phyloP scores from a whole-genome alignment of 257 asterid species.

The Nemophila menziesii region DNA sequence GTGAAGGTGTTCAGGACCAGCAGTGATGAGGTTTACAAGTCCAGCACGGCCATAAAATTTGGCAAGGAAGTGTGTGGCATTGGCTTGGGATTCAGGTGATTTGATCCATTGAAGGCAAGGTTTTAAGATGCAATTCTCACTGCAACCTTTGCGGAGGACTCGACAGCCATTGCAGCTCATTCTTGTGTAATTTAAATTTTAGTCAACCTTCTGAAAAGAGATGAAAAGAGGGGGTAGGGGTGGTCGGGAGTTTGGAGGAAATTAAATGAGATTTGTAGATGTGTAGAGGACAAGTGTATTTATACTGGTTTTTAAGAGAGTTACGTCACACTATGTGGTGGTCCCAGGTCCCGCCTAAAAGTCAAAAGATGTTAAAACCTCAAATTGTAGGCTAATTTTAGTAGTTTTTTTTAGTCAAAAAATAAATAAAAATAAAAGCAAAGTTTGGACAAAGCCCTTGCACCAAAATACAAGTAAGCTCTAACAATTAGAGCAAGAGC shows the following conservation, averaged over 20 bases:
- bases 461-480: too few relatives aligned
- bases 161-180: conserved; percentile 92
- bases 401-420: too few relatives aligned
- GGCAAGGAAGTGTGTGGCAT: conserved; percentile 79
- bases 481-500: too few relatives aligned
- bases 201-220: neutral
- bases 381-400: too few relatives aligned
- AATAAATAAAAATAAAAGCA: too few relatives aligned
- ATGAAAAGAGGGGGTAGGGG: neutral
- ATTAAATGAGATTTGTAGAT: neutral
- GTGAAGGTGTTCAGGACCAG: conserved; percentile 53
- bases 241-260: neutral
- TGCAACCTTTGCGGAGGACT: conserved; percentile 77
- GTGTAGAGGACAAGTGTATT: conserved; percentile 7
- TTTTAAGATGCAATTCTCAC: conserved; percentile 39
- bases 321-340: conserved; percentile 11
- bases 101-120: conserved; percentile 63
- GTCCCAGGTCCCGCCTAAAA: too few relatives aligned
- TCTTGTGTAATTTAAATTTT: conserved; percentile 7
- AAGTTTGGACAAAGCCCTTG: too few relatives aligned
- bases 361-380: too few relatives aligned
- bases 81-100: conserved; percentile 59
- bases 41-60: conserved; percentile 90
- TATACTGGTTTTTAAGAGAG: conserved; percentile 10
- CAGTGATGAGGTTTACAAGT: conserved; percentile 54